Conservation (phyloP, 768 basidiomycete genomes). For the Termitomyces heimii region DNA sequence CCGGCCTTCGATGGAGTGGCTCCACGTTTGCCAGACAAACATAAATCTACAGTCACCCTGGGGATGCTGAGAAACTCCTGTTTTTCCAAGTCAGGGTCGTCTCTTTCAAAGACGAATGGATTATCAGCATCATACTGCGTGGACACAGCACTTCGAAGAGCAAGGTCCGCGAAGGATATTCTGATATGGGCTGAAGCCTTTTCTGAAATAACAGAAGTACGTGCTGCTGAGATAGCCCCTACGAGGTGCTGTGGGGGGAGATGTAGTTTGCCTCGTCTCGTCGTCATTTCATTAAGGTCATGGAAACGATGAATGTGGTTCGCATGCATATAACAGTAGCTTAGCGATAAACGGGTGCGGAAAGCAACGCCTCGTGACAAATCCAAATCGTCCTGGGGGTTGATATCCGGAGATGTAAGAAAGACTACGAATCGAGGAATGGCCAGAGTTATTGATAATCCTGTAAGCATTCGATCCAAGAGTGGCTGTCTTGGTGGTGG, state of each 20-base stretch:
- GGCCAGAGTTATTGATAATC: constrained; percentile 50
- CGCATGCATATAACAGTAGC: constrained; percentile 48
- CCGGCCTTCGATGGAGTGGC: constrained; percentile 12
- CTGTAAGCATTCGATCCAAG: constrained; percentile 43
- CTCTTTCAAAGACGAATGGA: constrained; percentile 49
- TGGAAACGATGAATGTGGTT: constrained; percentile 32
- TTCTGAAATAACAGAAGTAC: constrained; percentile 23
- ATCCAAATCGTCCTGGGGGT: constrained; percentile 59
- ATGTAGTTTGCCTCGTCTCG: constrained; percentile 46
- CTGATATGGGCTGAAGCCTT: constrained; percentile 37
- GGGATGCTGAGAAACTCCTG: constrained; percentile 43
- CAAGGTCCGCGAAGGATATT: constrained; percentile 39
- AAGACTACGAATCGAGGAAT: constrained; percentile 60
- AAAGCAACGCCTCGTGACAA: constrained; percentile 66
- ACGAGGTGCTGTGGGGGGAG: constrained; percentile 46
- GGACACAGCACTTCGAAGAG: constrained; percentile 57
- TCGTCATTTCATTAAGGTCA: constrained; percentile 28
- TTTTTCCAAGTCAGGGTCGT: constrained; percentile 35
- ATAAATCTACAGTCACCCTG: constrained; percentile 20
- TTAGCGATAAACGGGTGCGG: constrained; percentile 44
- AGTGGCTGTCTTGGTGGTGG: constrained; percentile 16
- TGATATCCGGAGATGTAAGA: constrained; percentile 75
- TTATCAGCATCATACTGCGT: constrained; percentile 66
- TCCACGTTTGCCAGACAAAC: constrained; percentile 20
- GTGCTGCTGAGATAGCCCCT: constrained; percentile 38